phyloP scores from a whole-genome alignment of 202 grass and related monocot genomes.

The Schoenoplectus triqueter region DNA sequence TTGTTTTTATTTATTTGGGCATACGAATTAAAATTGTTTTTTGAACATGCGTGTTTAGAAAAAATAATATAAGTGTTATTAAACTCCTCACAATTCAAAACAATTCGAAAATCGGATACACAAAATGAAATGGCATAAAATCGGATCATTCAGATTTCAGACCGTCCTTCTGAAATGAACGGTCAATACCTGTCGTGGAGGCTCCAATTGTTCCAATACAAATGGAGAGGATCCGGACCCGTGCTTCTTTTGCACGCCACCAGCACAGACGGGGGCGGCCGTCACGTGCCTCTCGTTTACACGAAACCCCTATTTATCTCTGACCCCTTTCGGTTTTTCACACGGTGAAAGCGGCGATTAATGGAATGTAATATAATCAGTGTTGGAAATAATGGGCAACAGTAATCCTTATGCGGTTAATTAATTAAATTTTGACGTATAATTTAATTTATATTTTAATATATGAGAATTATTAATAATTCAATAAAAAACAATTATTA shows the following conservation, averaged over 20 bases:
- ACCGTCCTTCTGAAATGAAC: background rate
- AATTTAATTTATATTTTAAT: too few species aligned
- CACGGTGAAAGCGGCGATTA: background rate
- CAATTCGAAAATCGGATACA: background rate
- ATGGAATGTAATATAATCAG: too few species aligned
- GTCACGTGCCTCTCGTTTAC: constrained; percentile 28
- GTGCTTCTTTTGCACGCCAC: constrained; percentile 20
- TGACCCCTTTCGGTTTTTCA: background rate
- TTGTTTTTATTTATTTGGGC: too few species aligned
- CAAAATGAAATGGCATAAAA: background rate
- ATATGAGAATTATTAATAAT: too few species aligned
- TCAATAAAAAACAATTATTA: too few species aligned
- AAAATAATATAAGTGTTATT: background rate
- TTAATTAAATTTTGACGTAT: too few species aligned
- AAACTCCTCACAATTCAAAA: background rate
- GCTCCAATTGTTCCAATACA: background rate
- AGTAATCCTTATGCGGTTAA: too few species aligned
- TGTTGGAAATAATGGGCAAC: too few species aligned
- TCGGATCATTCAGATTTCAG: background rate
- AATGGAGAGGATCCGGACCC: background rate
- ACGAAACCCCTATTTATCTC: background rate
- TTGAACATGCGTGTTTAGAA: background rate
- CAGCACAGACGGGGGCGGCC: background rate
- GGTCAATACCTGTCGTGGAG: too few species aligned
- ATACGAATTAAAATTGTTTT: too few species aligned